phyloP scores from a whole-genome alignment of 2,329 filamentous ascomycete genomes.

The Lachnellula arida region DNA sequence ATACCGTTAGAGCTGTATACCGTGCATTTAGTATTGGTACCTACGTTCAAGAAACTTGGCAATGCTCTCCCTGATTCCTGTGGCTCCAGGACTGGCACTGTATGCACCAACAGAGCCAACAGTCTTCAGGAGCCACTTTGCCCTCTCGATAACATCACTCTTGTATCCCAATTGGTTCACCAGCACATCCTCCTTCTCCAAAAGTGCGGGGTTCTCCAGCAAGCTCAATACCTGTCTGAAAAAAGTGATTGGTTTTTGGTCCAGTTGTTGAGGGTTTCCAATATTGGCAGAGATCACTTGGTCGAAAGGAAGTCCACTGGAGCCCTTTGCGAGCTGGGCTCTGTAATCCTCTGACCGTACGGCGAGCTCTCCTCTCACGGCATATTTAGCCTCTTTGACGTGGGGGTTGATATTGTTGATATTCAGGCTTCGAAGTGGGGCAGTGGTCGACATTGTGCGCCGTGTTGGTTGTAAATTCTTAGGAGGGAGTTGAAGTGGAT shows the following conservation, averaged over 20 bases:
- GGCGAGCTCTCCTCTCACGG: slow-evolving; percentile 91
- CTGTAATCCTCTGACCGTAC: slow-evolving; percentile 91
- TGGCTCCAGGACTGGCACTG: slow-evolving; percentile 86
- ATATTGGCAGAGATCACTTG: slow-evolving; percentile 97
- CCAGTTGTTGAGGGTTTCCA: slow-evolving; percentile 96
- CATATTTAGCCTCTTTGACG: slow-evolving; percentile 85
- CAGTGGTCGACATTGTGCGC: slow-evolving; percentile 34
- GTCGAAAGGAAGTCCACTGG: slow-evolving; percentile 67
- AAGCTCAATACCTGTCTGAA: slow-evolving; percentile 95
- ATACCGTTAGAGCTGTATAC: slow-evolving; percentile 40
- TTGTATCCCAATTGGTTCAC: slow-evolving; percentile 77
- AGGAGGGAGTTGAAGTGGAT: not conserved
- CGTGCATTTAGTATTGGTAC: slow-evolving; percentile 62
- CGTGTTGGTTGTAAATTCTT: not conserved
- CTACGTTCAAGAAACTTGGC: slow-evolving; percentile 86
- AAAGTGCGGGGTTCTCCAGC: slow-evolving; percentile 80
- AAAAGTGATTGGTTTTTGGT: slow-evolving; percentile 99
- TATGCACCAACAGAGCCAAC: slow-evolving; percentile 94
- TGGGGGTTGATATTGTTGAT: slow-evolving; percentile 90
- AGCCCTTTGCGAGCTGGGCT: slow-evolving; percentile 59
- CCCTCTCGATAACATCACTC: slow-evolving; percentile 80
- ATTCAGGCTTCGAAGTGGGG: slow-evolving; percentile 52
- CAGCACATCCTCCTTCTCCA: slow-evolving; percentile 80
- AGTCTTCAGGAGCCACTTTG: slow-evolving; percentile 72
- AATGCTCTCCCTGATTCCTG: slow-evolving; percentile 81